Evolutionary conservation across 768 basidiomycete genomes (phyloP).

Genomic region (Hydnum rufescens): DNA sequence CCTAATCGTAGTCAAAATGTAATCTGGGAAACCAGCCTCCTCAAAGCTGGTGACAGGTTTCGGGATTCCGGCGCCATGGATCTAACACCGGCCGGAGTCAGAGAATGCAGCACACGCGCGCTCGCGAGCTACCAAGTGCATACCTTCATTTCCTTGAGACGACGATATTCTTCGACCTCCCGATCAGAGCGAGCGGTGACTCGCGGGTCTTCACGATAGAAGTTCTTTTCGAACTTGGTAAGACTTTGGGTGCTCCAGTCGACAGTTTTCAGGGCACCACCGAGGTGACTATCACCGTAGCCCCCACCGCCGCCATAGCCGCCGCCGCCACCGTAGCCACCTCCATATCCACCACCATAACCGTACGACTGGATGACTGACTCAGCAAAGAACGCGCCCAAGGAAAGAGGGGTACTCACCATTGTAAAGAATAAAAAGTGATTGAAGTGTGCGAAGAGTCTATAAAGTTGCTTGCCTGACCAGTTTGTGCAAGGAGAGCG

Average conservation of each 20-base stretch:
- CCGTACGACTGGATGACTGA: too few species aligned
- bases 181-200: conserved; percentile 58
- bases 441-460: too few species aligned
- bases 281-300: conserved; percentile 65
- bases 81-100: conserved; percentile 25
- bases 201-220: conserved; percentile 78
- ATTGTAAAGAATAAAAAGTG: too few species aligned
- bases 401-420: too few species aligned
- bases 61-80: conserved; percentile 76
- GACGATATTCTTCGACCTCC: conserved; percentile 78
- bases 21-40: conserved; percentile 91
- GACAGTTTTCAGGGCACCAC: conserved; percentile 59
- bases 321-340: conserved; percentile 32
- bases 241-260: conserved; percentile 67
- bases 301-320: conserved; percentile 29
- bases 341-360: conserved; percentile 23
- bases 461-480: too few species aligned
- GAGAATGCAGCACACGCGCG: not conserved
- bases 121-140: too few species aligned
- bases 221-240: conserved; percentile 92
- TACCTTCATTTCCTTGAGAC: conserved; percentile 73
- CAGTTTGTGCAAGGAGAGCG: too few species aligned
- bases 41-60: conserved; percentile 83
- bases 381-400: too few species aligned
- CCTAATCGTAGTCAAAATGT: conserved; percentile 80